phyloP scores from a whole-genome alignment of 176 grass and related monocot species.

The Lolium multiflorum region DNA sequence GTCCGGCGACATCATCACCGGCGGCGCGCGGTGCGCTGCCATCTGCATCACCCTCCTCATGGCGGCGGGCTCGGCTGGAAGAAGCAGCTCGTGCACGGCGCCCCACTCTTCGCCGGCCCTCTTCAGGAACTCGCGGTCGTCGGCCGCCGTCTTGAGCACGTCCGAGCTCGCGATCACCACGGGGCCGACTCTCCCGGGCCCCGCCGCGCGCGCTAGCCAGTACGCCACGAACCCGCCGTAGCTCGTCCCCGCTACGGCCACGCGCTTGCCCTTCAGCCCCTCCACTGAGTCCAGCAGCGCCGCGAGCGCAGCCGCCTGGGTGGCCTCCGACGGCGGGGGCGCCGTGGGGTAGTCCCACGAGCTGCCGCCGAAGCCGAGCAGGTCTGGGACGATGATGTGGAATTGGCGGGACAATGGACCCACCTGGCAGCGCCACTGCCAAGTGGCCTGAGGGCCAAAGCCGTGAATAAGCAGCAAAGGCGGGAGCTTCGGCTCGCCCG shows the following conservation, averaged over 20 bases:
- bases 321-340: conserved; percentile 54
- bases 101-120: conserved; percentile 32
- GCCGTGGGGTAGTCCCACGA: conserved; percentile 32
- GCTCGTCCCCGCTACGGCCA: conserved; percentile 68
- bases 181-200: conserved; percentile 38
- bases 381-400: conserved; percentile 68
- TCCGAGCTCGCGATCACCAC: conserved; percentile 80
- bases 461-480: conserved; percentile 60
- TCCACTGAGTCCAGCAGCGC: conserved; percentile 50
- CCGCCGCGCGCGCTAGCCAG: conserved; percentile 53
- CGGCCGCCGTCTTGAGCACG: conserved; percentile 60
- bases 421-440: conserved; percentile 69
- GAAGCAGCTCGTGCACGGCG: conserved; percentile 39
- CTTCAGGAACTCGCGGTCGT: conserved; percentile 48
- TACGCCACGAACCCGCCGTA: conserved; percentile 77
- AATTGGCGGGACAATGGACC: conserved; percentile 52
- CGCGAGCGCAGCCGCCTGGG: conserved; percentile 51
- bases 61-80: conserved; percentile 38
- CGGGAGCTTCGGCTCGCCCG: conserved; percentile 28
- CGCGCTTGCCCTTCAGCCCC: conserved; percentile 20
- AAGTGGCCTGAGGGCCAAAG: conserved; percentile 60
- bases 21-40: conserved; percentile 36
- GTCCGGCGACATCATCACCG: conserved; percentile 43
- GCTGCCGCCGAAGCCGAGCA: conserved; percentile 64
- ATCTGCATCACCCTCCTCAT: conserved; percentile 41